phyloP scores from a whole-genome alignment of 768 basidiomycete species.

The Exsudoporus frostii region DNA sequence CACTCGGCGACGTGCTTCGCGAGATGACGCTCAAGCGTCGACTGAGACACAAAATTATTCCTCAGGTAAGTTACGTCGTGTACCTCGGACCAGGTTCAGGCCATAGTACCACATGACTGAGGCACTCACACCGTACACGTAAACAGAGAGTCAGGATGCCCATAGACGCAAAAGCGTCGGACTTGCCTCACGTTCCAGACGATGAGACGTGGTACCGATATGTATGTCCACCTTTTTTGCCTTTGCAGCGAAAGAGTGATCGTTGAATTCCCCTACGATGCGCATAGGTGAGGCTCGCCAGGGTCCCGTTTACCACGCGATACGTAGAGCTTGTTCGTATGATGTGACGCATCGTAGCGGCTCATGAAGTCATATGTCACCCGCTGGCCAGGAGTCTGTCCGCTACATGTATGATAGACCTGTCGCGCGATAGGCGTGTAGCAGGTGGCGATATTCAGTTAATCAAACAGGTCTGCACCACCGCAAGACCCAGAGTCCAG shows the following conservation, averaged over 20 bases:
- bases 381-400: background rate
- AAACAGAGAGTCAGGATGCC: conserved; percentile 23
- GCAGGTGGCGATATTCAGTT: too few species aligned
- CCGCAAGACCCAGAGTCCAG: too few species aligned
- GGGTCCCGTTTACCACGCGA: conserved; percentile 16
- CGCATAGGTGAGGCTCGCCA: conserved; percentile 15
- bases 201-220: conserved; percentile 36
- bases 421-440: too few species aligned
- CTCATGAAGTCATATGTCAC: background rate
- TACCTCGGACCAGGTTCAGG: background rate
- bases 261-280: too few species aligned
- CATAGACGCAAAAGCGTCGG: conserved; percentile 26
- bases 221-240: conserved; percentile 15
- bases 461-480: too few species aligned
- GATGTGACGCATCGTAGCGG: background rate
- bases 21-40: conserved; percentile 23
- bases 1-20: conserved; percentile 19
- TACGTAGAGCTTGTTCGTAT: conserved; percentile 18
- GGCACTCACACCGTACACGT: too few species aligned
- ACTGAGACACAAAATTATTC: conserved; percentile 33
- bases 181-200: conserved; percentile 34
- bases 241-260: background rate
- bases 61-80: conserved; percentile 37
- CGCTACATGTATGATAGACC: background rate
- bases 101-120: too few species aligned